Evolutionary conservation across 2,329 filamentous ascomycete species (phyloP), one percentile per base, ranked within the genome.

Genomic region (Penicillium sp.): DNA sequence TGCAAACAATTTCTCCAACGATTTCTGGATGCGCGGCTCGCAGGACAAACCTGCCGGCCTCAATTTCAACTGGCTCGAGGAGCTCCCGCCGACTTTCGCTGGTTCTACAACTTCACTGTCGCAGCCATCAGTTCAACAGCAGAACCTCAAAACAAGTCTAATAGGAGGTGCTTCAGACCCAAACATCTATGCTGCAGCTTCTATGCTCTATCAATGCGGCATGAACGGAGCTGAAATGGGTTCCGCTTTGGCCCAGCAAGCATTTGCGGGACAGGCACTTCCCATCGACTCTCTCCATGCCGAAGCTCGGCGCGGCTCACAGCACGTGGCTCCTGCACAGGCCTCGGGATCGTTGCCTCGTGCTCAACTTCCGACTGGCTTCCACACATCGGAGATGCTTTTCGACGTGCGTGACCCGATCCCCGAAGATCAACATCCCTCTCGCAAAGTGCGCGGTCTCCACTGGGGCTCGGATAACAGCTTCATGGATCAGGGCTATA

Each of bases 401-500:
- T 71, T 71, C 32, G 68, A 70, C 52, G 60, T 66, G 5, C 64
- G 63, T 29, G 61, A 71, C 29, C 64, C 67, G 2, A 61, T 66
- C 23, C 60, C 64, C 2, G 58, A 58, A 18, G 68, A 68, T 52
- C 67, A 68, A 51, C 68, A 67, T 61, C 68, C 68, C 31, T 69
- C 64, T 46, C 65, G 68, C 49, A 75, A 60, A 75, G 60, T 59
- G 18, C 63, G 66, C 9, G 62, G 66, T 45, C 74, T 86, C 39
- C 79, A 81, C 53, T 88, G 82, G 80, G 86, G 86, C 8, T 86
- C 86, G 0, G 86, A 89, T 66, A 66, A 77, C n/a, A 81, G 75
- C 49, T 89, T 89, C 63, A 77, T 72, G 53, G 65, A 75, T 5
- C 79, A 81, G 58, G 78, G 76, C n/a, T 89, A 84, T 59, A 71